Evolutionary conservation across 768 basidiomycete genomes (phyloP).

Genomic region (Boletus fagicola): DNA sequence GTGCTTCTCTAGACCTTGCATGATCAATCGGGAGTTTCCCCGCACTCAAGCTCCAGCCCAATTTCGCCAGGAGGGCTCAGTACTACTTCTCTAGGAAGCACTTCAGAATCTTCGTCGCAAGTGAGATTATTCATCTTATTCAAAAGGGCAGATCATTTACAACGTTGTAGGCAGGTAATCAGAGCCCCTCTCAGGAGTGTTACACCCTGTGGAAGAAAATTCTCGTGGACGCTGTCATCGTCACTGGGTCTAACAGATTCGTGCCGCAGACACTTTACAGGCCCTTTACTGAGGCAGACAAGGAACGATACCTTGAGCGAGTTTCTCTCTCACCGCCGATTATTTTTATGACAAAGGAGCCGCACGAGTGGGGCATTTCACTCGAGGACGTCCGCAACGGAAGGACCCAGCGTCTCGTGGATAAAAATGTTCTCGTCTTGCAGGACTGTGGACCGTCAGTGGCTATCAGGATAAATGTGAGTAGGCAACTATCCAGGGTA

Average conservation of each 20-base stretch:
- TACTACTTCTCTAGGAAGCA: neutral
- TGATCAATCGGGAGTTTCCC: neutral
- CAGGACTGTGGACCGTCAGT: constrained; percentile 68
- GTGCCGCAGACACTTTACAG: constrained; percentile 68
- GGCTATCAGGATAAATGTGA: constrained; percentile 68
- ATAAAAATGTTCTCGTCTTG: constrained; percentile 60
- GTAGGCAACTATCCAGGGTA: neutral
- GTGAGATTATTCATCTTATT: constrained; percentile 1
- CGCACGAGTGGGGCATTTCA: constrained; percentile 57
- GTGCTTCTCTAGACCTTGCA: neutral
- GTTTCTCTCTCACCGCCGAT: constrained; percentile 60
- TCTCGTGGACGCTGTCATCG: constrained; percentile 13
- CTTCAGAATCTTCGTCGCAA: neutral
- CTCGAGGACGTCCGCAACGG: constrained; percentile 59
- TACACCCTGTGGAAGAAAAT: constrained; percentile 14
- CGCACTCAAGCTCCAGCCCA: neutral
- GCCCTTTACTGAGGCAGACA: constrained; percentile 69
- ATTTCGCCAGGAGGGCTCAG: neutral
- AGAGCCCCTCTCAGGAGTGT: constrained; percentile 15
- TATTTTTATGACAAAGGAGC: constrained; percentile 53
- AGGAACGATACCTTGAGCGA: constrained; percentile 69
- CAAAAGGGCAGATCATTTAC: neutral
- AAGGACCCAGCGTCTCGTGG: constrained; percentile 49
- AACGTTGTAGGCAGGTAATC: neutral
- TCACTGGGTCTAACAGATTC: constrained; percentile 41